Base-by-base conservation (phyloP, 2,329 filamentous ascomycete species). In the Ilyonectria sp. region DNA sequence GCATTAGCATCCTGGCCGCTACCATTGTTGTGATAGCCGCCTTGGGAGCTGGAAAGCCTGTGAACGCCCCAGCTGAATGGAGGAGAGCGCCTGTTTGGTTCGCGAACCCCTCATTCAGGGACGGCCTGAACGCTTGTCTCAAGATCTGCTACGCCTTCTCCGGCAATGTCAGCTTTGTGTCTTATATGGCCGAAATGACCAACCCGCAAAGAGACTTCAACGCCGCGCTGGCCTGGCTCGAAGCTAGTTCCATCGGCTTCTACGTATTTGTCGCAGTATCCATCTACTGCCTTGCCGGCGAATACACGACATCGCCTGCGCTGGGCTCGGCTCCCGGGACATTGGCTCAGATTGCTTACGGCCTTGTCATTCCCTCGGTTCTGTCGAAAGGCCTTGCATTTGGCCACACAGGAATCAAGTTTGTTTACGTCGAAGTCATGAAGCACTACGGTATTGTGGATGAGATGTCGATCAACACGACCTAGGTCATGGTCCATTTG, bases 91-190 rank as follows among this genome's bases (percentile, higher is more conserved):
- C 74, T 43, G 56, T 50, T 15, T 17, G 65, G 33, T 40, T 69
- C n/a, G 63, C 55, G 40, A 52, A 15, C 26, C 68, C 71, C 1
- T 44, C 19, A n/a, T 63, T 74, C 68, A 56, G 63, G 4, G 53
- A 71, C 6, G 67, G 54, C 17, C 43, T 72, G 31, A 70, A 67
- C 58, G n/a, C 53, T 7, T 61, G 67, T 35, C 64, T 72, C 8
- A 71, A 72, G 35, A 67, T 74, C 50, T 37, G 63, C 47, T 74
- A 64, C 53, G 68, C 72, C 50, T 74, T 69, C 11, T 71, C 74
- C n/a, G 73, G 71, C 47, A 71, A 76, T 67, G 60, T 65, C 49
- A 71, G 65, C 37, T 71, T 69, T 33, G 65, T 80, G 37, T 53
- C 63, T 5, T 71, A 72, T 54, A 74, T 74, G 65, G 66, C 68